Conservation (phyloP, 768 basidiomycete genomes). For the Lanmaoa pseudosensibilis region DNA sequence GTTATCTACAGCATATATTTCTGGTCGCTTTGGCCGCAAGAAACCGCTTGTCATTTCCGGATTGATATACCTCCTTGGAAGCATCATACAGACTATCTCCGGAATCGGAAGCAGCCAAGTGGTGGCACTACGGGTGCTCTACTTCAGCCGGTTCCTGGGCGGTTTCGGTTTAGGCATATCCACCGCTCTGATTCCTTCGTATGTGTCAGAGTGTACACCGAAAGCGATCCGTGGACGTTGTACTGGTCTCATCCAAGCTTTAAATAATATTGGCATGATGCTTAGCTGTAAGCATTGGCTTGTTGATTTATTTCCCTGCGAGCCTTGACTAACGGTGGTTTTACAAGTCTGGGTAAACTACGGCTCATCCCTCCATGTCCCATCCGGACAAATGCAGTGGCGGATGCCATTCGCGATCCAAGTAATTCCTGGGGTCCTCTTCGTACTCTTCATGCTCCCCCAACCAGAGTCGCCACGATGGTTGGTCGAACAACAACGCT, state of each 20-base stretch:
- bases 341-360: conserved; percentile 50
- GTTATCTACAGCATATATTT: conserved; percentile 40
- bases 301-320: background rate
- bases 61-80: conserved; percentile 48
- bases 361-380: conserved; percentile 37
- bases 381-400: conserved; percentile 47
- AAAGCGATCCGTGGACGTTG: conserved; percentile 50
- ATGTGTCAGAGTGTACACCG: conserved; percentile 52
- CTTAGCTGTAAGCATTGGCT: conserved; percentile 31
- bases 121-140: conserved; percentile 41
- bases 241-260: conserved; percentile 43
- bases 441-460: conserved; percentile 45
- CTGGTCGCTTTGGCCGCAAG: conserved; percentile 47
- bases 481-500: conserved; percentile 47
- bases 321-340: conserved; percentile 3
- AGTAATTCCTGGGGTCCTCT: conserved; percentile 51
- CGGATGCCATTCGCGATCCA: conserved; percentile 53
- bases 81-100: conserved; percentile 44
- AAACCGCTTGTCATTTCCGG: conserved; percentile 45
- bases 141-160: conserved; percentile 54
- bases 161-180: conserved; percentile 63
- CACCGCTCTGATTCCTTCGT: conserved; percentile 49
- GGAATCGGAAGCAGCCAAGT: conserved; percentile 40
- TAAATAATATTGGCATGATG: conserved; percentile 35
- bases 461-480: conserved; percentile 60